Conservation (phyloP, 768 basidiomycete species). For the Suillus bovinus region DNA sequence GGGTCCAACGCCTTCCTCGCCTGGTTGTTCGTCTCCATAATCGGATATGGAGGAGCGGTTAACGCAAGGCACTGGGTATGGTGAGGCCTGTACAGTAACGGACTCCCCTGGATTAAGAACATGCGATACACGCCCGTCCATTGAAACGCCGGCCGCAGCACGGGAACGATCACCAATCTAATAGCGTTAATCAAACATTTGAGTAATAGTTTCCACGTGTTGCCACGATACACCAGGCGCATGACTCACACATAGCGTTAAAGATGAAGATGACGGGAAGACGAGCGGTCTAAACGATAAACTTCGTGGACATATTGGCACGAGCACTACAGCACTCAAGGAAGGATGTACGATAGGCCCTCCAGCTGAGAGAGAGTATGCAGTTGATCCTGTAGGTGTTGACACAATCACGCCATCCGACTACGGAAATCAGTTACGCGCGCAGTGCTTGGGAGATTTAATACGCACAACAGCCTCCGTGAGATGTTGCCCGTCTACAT, state of each 20-base stretch:
- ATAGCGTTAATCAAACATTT: conserved; percentile 3
- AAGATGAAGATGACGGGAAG: conserved; percentile 78
- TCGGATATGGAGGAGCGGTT: conserved; percentile 79
- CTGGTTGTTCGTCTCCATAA: conserved; percentile 39
- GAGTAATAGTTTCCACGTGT: conserved; percentile 8
- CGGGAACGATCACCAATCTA: conserved; percentile 86
- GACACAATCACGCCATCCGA: conserved; percentile 94
- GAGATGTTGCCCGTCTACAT: conserved; percentile 90
- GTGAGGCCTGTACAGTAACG: conserved; percentile 81
- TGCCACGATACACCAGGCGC: neutral
- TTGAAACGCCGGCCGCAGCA: conserved; percentile 85
- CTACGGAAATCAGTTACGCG: conserved; percentile 40
- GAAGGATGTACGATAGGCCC: conserved; percentile 97
- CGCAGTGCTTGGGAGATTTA: conserved; percentile 11
- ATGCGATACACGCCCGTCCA: conserved; percentile 90
- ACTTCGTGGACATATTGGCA: conserved; percentile 95
- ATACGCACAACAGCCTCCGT: conserved; percentile 89
- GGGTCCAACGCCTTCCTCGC: conserved; percentile 67
- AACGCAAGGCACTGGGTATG: conserved; percentile 91
- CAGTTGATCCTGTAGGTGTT: conserved; percentile 95
- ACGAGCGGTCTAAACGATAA: conserved; percentile 91
- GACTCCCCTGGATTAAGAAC: conserved; percentile 83
- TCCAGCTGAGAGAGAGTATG: conserved; percentile 93
- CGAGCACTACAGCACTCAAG: conserved; percentile 84
- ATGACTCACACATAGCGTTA: conserved; percentile 66